These are phyloP conservation scores for Micromonas commoda DNA, from an alignment of 139 green algal genomes.

Conservation along the genomic window DNA sequence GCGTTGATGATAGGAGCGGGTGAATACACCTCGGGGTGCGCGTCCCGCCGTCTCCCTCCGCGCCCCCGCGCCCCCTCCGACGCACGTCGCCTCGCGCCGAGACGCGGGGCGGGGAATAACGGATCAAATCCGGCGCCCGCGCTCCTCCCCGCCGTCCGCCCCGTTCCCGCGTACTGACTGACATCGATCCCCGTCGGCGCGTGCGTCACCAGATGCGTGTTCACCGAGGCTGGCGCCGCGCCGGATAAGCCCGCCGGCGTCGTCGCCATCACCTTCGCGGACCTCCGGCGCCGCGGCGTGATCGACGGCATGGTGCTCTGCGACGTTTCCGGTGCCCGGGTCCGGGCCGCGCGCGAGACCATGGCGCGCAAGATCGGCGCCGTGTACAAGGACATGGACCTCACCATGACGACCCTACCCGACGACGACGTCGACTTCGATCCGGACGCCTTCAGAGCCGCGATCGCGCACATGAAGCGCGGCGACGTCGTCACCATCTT, in stretches of 20 bases:
- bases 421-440: constrained; percentile 48
- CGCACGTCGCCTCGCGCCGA: neutral
- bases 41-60: too few species aligned
- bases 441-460: constrained; percentile 34
- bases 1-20: constrained; percentile 39
- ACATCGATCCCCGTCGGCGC: neutral
- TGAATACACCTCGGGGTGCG: constrained; percentile 51
- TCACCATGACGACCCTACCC: constrained; percentile 40
- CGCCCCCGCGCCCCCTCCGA: neutral
- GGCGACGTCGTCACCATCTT: constrained; percentile 54
- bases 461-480: neutral
- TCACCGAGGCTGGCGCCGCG: constrained; percentile 43
- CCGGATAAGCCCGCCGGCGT: constrained; percentile 53
- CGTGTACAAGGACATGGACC: constrained; percentile 46
- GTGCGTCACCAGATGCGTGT: constrained; percentile 22
- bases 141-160: too few species aligned
- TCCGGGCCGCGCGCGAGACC: constrained; percentile 42
- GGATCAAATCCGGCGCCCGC: neutral
- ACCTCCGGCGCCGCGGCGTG: constrained; percentile 43
- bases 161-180: neutral
- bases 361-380: constrained; percentile 42
- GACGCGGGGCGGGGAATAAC: neutral
- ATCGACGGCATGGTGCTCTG: constrained; percentile 44
- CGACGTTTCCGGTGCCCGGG: constrained; percentile 41
- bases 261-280: constrained; percentile 47